Percentiles rank a stretch among this genome's conserved stretches.
Evolutionary conservation across 2,329 filamentous ascomycete species (phyloP).

Genomic region (Aspergillus cejpii): DNA sequence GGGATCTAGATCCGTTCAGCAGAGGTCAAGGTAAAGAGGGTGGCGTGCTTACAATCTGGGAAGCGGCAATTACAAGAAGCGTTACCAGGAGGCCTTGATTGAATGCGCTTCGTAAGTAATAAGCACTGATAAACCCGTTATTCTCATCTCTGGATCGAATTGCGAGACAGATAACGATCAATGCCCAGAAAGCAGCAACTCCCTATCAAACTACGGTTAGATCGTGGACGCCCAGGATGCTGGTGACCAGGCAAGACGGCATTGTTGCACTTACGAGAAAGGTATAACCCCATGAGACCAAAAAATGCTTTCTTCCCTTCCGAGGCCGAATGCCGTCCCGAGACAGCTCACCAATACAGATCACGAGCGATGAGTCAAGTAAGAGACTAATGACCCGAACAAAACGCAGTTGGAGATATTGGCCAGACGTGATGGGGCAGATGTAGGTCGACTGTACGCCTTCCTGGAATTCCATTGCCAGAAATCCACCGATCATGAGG

Average conservation of each 20-base stretch:
- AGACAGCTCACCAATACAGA: conserved; percentile 29
- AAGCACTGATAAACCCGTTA: conserved; percentile 35
- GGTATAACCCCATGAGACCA: conserved; percentile 26
- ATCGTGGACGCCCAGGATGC: neutral
- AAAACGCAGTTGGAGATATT: conserved; percentile 29
- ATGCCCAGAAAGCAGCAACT: conserved; percentile 33
- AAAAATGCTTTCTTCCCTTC: conserved; percentile 21
- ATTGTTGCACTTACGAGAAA: conserved; percentile 24
- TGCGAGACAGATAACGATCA: conserved; percentile 32
- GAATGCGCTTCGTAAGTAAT: conserved; percentile 36
- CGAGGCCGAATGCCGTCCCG: conserved; percentile 15
- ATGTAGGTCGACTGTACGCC: conserved; percentile 45
- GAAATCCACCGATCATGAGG: conserved; percentile 35
- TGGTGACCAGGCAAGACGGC: neutral
- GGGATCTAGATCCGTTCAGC: conserved; percentile 32
- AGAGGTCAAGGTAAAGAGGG: neutral
- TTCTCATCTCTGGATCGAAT: conserved; percentile 29
- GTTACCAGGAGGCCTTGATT: conserved; percentile 33
- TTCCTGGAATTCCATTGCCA: conserved; percentile 30
- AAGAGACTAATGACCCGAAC: conserved; percentile 35
- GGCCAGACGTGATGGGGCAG: conserved; percentile 39
- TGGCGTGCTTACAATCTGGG: conserved; percentile 34
- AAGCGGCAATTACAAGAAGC: conserved; percentile 31
- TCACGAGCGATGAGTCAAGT: conserved; percentile 40
- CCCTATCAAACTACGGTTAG: conserved; percentile 20